Base-by-base conservation (phyloP, 768 basidiomycete species). In the Psilocybe sp. region DNA sequence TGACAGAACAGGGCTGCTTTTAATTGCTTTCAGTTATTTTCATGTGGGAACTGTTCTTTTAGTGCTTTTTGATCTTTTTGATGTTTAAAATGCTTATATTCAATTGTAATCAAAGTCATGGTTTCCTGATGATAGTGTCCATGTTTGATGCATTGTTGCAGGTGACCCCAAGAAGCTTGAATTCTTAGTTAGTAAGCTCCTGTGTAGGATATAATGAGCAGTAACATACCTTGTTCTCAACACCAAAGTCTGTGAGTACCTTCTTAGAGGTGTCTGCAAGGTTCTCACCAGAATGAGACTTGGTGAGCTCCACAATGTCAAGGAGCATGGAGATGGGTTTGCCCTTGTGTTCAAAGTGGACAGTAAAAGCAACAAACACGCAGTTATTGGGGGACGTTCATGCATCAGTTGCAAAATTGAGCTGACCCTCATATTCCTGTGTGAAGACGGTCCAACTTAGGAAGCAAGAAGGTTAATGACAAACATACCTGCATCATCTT, bases 311-410 rank as follows among this genome's bases (percentile, higher is more conserved):
- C 73, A n/a, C n/a, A n/a, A n/a, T n/a, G n/a, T n/a, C n/a, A n/a
- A n/a, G n/a, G n/a, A n/a, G n/a, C n/a, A n/a, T 57, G 0, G 46
- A 35, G 0, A 71, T 31, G 0, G 62, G 65, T 5, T 49, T 42
- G 0, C 70, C 68, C 0, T 70, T 40, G 5, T 62, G 23, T 31
- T 69, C 64, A 23, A 71, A 55, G 40, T 75, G 71, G 1, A 69
- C 68, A 0, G 59, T 62, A 8, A 68, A 45, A 0, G 66, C 67
- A 0, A 71, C 49, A 34, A 60, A 69, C 0, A 66, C 67, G 4
- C 56, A 43, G 36, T 73, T 65, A 47, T 74, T 74, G 0, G 66
- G 65, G 0, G 66, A 70, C 0, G 67, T 70, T 72, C 71, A 76
- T 0, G 61, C 61, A 54, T 76, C 69, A 0, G 66, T 68, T 1